Evolutionary conservation across 108 stramenopile genomes (phyloP), one percentile per base, ranked within the genome.

Genomic region (Epithemia pelagica): DNA sequence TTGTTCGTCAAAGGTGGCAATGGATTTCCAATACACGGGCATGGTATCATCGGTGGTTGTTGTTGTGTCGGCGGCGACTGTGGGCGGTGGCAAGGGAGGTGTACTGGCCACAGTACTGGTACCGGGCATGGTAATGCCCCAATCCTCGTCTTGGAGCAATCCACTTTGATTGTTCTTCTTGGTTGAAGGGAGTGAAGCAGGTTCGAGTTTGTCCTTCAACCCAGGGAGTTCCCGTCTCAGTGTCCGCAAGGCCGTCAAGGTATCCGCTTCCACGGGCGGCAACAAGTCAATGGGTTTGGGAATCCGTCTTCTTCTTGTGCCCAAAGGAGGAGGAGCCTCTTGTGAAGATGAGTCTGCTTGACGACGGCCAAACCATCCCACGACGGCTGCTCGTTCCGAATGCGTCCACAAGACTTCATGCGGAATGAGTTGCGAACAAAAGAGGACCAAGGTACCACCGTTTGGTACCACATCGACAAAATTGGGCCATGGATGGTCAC

Each of bases 381-480:
- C 85, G 18, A 92, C 57, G 10, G 85, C 91, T 55, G 85, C 66
- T 25, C 91, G 67, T 56, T 85, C 82, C 29, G 72, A 55, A n/a
- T 74, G 72, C 18, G 87, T 92, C 63, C 89, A 64, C 23, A 92
- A 54, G 0, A 92, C 91, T 67, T 92, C 87, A 68, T 92, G 91
- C 5, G 91, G 88, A 25, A 92, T 72, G 25, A 53, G 27, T 46
- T 87, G 79, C 32, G 75, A 77, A 51, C 84, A 67, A 61, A 92
- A 92, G 2, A 92, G 52, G 7, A 92, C 91, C 32, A 92, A 63
- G 21, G 81, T 88, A 0, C 91, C 91, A 21, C 87, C 84, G 15
- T 60, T 20, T 23, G 67, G 67, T 25, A 27, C 58, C 2, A 68
- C 58, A 22, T 59, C 58, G 30, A 71, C 78, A 0, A 65, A 69